Percentiles rank a stretch among this genome's conserved stretches.
These are phyloP conservation scores for Musa schizocarpa DNA, from an alignment of 176 grass and related monocot genomes.

Conservation along the genomic window DNA sequence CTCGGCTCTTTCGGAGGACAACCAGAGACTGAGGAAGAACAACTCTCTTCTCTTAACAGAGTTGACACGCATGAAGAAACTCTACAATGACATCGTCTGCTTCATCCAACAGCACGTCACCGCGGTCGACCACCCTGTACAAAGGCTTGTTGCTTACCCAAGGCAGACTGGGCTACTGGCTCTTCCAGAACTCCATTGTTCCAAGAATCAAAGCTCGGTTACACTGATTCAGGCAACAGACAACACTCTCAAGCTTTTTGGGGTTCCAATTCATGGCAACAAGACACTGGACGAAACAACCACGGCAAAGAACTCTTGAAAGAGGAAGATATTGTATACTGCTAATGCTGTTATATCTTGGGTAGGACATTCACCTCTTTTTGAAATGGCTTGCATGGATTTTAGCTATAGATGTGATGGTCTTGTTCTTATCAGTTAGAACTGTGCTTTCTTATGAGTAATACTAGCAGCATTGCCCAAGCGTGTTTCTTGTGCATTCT, in stretches of 20 bases:
- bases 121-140: conserved; percentile 20
- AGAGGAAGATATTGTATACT: too few relatives aligned
- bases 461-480: too few relatives aligned
- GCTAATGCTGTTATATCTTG: too few relatives aligned
- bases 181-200: conserved; percentile 11
- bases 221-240: not conserved
- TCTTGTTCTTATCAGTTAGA: too few relatives aligned
- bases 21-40: conserved; percentile 58
- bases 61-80: conserved; percentile 86
- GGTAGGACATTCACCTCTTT: too few relatives aligned
- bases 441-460: too few relatives aligned
- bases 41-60: conserved; percentile 79
- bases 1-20: conserved; percentile 84
- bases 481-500: too few relatives aligned
- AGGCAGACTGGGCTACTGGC: conserved; percentile 3
- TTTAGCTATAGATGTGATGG: too few relatives aligned
- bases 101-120: conserved; percentile 86
- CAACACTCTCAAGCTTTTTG: conserved; percentile 68
- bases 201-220: not conserved
- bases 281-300: conserved; percentile 13
- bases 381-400: too few relatives aligned
- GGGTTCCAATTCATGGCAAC: conserved; percentile 61
- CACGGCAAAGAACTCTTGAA: too few relatives aligned
- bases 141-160: conserved; percentile 13
- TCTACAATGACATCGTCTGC: conserved; percentile 92